A percentile compares a stretch with the other conserved stretches of the same genome.
These are phyloP conservation scores for Mortierella claussenii DNA, from an alignment of 192 early-diverging fungal species.

Conservation along the genomic window DNA sequence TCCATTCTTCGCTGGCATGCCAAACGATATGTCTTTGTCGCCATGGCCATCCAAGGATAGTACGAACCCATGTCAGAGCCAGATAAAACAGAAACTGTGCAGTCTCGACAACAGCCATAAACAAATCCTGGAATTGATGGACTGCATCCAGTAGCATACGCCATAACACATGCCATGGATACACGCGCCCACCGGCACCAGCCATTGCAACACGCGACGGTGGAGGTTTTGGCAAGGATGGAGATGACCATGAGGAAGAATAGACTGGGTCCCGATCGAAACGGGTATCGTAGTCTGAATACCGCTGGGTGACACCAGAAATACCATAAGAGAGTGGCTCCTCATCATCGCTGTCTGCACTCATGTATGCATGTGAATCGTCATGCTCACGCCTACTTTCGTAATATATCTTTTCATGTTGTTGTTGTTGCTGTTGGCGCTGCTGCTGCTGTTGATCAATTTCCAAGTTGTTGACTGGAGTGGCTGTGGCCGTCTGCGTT, in stretches of 20 bases:
- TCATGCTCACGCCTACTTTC: neutral
- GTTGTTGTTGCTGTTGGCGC: too few relatives aligned
- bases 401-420: neutral
- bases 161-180: constrained; percentile 40
- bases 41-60: constrained; percentile 25
- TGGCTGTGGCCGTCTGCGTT: neutral
- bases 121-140: neutral
- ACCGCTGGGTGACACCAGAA: neutral
- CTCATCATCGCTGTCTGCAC: constrained; percentile 2
- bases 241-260: neutral
- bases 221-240: neutral
- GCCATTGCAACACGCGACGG: neutral
- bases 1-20: neutral
- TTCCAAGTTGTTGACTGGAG: too few relatives aligned
- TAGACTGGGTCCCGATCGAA: neutral
- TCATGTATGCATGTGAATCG: neutral
- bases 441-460: too few relatives aligned
- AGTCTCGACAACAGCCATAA: neutral
- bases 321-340: neutral
- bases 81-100: neutral
- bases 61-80: neutral
- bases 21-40: constrained; percentile 6
- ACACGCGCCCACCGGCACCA: constrained; percentile 8
- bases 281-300: neutral
- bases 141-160: neutral